These are phyloP conservation scores for Eremochloa ophiuroides DNA, from an alignment of 176 grass and related monocot species.

Conservation along the genomic window DNA sequence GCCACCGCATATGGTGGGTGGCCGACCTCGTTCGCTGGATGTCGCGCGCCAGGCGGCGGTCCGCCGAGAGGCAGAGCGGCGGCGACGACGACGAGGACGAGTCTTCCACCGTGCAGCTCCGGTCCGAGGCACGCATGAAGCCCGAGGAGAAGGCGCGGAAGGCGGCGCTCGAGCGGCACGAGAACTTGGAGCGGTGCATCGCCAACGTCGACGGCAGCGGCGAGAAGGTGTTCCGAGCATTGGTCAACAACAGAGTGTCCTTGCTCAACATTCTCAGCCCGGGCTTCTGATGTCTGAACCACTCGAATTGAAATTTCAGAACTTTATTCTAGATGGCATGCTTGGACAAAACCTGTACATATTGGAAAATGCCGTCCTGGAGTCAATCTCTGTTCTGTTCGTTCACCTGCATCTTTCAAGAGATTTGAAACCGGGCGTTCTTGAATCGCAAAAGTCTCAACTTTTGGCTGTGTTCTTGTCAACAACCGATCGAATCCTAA, in stretches of 20 bases:
- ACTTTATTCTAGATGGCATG: background rate
- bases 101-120: constrained; percentile 21
- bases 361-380: background rate
- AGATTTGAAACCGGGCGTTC: constrained; percentile 2
- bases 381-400: background rate
- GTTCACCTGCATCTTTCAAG: constrained; percentile 21
- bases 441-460: background rate
- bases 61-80: constrained; percentile 20
- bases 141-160: constrained; percentile 37
- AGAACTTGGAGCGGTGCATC: constrained; percentile 54
- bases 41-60: constrained; percentile 52
- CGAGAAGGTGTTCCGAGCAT: constrained; percentile 50
- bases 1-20: constrained; percentile 52
- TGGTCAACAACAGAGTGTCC: constrained; percentile 61
- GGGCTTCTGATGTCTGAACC: constrained; percentile 20
- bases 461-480: background rate
- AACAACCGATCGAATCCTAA: background rate
- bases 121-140: constrained; percentile 19
- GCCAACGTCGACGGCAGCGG: constrained; percentile 42
- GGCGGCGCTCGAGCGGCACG: constrained; percentile 36
- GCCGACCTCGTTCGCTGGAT: constrained; percentile 62
- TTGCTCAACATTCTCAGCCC: constrained; percentile 74
- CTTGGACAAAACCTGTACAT: constrained; percentile 32
- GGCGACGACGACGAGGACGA: background rate
- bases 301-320: background rate